phyloP scores from a whole-genome alignment of 1,284 basidiomycete species.

The Wallemia mellicola region DNA sequence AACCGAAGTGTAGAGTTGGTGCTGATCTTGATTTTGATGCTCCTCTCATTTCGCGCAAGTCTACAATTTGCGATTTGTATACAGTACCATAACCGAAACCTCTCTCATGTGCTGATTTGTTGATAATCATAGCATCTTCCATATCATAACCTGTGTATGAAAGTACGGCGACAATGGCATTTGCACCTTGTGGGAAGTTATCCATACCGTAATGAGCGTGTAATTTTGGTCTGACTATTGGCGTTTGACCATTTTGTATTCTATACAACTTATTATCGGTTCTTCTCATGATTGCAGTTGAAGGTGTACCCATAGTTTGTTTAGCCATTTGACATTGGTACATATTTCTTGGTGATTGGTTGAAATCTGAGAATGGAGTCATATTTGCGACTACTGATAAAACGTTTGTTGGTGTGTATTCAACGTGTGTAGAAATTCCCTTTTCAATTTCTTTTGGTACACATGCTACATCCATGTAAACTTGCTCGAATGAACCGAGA shows the following conservation, averaged over 20 bases:
- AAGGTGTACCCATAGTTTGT: conserved; percentile 97
- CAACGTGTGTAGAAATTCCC: conserved; percentile 61
- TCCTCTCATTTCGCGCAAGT: conserved; percentile 52
- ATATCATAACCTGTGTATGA: conserved; percentile 99
- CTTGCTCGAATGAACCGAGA: conserved; percentile 91
- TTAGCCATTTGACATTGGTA: conserved; percentile 76
- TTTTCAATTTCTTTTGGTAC: conserved; percentile 62
- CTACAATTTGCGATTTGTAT: conserved; percentile 81
- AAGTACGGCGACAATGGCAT: conserved; percentile 94
- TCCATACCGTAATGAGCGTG: conserved; percentile 98
- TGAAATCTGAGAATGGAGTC: conserved; percentile 63
- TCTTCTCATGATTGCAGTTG: conserved; percentile 59
- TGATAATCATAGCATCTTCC: conserved; percentile 99
- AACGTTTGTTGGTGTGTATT: conserved; percentile 82
- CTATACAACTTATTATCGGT: conserved; percentile 98
- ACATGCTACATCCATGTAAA: conserved; percentile 95
- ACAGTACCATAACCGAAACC: conserved; percentile 92
- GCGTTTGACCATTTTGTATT: conserved; percentile 79
- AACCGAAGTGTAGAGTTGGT: conserved; percentile 48
- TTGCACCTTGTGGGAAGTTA: conserved; percentile 90
- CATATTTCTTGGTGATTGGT: conserved; percentile 35
- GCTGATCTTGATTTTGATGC: conserved; percentile 25
- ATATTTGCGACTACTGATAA: conserved; percentile 40
- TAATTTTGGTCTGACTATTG: conserved; percentile 66
- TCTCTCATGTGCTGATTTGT: conserved; percentile 93